Evolutionary conservation across 2,329 filamentous ascomycete species (phyloP), one percentile per base, ranked within the genome.

Genomic region (Fusarium mangiferae): DNA sequence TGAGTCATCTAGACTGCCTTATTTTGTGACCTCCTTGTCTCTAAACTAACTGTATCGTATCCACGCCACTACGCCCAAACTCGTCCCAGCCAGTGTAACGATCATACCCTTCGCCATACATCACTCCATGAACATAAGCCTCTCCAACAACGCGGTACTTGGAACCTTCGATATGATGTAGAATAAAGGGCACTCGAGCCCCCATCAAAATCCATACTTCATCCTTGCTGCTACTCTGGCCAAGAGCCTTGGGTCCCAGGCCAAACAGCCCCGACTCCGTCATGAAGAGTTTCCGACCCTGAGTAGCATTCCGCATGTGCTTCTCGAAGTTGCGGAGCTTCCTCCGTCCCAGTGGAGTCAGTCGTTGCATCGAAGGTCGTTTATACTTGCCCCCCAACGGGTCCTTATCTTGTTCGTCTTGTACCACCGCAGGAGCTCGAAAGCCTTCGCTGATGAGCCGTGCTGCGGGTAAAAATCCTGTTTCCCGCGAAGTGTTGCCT

Each of bases 141-240:
- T 56, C 38, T 3, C 52, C 52, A 8, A 56, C 38, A 15, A 56
- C 28, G 1, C 52, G 26, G 30, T 44, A 56, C 52, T 17, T 56
- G 6, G 26, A 30, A 14, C 38, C 52, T 24, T 44, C 52, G 17
- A 44, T 20, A 2, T 44, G 52, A 24, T 56, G 52, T 6, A 56
- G 22, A 24, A 56, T 41, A 14, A 42, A 56, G 3, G 52, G 52
- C 0, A 56, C 52, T 33, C 52, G 26, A 6, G 24, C 52, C 13
- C 38, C 52, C 11, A 33, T 56, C 28, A 56, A 44, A 28, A 56
- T 42, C 52, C 52, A 56, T 24, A 56, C 52, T 44, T 56, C 52
- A 33, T 44, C 52, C 15, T 56, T 56, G 22, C 22, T 56, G 17
- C 15, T 33, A 30, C 22, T n/a, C 28, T 56, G 38, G n/a, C 52